A percentile compares a stretch with the other conserved stretches of the same genome.
Conservation (phyloP, 2,329 filamentous ascomycete species). For the Trichoderma aggressivum region DNA sequence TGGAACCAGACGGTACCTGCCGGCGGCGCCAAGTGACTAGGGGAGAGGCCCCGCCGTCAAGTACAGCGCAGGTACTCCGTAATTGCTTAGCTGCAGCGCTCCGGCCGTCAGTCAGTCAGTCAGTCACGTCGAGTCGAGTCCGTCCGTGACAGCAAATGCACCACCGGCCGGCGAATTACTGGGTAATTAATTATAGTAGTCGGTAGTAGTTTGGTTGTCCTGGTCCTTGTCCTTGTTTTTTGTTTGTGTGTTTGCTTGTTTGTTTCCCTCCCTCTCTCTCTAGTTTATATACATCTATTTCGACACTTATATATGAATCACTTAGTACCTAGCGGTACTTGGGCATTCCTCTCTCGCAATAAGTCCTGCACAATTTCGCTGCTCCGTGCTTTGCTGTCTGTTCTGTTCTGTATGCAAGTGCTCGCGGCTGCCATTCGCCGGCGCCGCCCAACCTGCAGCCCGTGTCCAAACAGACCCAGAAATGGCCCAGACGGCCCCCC, state of each 20-base stretch:
- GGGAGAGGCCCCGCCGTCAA: not conserved
- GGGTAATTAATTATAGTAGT: not conserved
- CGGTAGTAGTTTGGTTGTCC: not conserved
- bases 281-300: no score
- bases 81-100: not conserved
- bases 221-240: not conserved
- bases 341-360: no score
- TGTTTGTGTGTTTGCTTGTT: not conserved
- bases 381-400: not conserved
- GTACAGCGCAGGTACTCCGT: not conserved
- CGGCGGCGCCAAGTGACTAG: not conserved
- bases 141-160: not conserved
- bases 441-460: not conserved
- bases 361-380: not conserved
- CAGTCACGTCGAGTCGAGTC: not conserved
- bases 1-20: constrained; percentile 7
- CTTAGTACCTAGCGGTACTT: no score
- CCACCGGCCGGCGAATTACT: not conserved
- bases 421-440: constrained; percentile 3
- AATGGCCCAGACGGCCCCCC: not conserved
- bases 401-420: constrained; percentile 4
- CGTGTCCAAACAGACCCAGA: not conserved
- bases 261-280: not conserved
- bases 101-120: not conserved
- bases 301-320: not conserved